Conservation (phyloP, 371 early-diverging fungal species). For the Mucor velutinosus region DNA sequence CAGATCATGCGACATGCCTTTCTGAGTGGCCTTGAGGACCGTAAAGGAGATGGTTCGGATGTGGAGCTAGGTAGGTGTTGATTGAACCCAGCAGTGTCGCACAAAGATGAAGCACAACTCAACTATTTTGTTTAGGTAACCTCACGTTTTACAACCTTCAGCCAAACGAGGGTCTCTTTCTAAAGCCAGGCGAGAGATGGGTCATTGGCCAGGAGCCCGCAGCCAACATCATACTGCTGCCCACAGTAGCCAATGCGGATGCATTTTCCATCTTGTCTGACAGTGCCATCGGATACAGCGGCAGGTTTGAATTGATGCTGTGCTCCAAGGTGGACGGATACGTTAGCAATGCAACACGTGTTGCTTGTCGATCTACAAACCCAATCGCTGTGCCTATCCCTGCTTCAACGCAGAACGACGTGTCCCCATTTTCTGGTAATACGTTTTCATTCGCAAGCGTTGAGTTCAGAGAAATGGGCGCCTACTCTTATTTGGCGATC, state of each 20-base stretch:
- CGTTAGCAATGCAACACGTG: conserved; percentile 9
- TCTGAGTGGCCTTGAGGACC: conserved; percentile 63
- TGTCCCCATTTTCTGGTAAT: conserved; percentile 40
- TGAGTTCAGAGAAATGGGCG: conserved; percentile 42
- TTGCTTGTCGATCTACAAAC: conserved; percentile 32
- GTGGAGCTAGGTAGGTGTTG: conserved; percentile 29
- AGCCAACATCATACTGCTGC: conserved; percentile 28
- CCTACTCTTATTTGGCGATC: conserved; percentile 49
- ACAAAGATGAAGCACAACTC: neutral
- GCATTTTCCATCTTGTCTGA: conserved; percentile 55
- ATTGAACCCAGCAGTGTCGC: neutral
- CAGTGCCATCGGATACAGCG: conserved; percentile 30
- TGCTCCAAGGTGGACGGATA: conserved; percentile 34
- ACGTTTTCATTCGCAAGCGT: conserved; percentile 50
- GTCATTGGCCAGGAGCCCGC: conserved; percentile 11
- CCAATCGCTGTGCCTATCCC: conserved; percentile 44
- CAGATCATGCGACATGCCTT: conserved; percentile 60
- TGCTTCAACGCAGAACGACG: conserved; percentile 42
- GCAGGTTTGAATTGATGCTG: conserved; percentile 47
- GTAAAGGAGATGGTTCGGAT: conserved; percentile 37
- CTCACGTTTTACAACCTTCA: conserved; percentile 22
- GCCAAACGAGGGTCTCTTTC: conserved; percentile 11
- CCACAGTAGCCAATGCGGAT: conserved; percentile 39
- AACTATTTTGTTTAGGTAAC: conserved; percentile 18
- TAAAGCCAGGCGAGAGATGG: conserved; percentile 31